These are phyloP conservation scores for Mollisiaceae sp. DNA, from an alignment of 2,329 filamentous ascomycete species.

Conservation along the genomic window DNA sequence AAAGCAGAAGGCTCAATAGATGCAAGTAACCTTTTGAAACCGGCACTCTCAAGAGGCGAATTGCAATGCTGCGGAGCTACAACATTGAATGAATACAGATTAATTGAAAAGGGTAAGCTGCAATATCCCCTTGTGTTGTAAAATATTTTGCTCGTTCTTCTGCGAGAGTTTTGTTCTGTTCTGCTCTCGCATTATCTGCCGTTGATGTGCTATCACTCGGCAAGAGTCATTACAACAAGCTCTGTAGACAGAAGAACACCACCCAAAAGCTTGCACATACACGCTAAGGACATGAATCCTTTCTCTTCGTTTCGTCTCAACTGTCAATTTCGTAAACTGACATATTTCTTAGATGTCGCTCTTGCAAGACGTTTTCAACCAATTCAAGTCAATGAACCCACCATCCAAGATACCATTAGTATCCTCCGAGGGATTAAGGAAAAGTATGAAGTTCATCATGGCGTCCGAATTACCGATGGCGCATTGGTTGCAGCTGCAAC, in stretches of 20 bases:
- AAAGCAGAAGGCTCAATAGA: constrained; percentile 97
- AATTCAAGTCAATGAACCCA: constrained; percentile 90
- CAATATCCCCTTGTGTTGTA: constrained; percentile 1
- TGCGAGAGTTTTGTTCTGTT: background rate
- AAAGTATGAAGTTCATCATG: constrained; percentile 93
- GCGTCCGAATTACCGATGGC: constrained; percentile 91
- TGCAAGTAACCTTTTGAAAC: constrained; percentile 92
- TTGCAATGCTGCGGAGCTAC: constrained; percentile 96
- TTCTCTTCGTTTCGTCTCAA: background rate
- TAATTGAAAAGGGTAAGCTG: constrained; percentile 75
- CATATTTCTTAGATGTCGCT: constrained; percentile 69
- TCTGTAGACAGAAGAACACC: too few relatives aligned
- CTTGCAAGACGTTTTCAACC: constrained; percentile 92
- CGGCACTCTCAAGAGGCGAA: constrained; percentile 88
- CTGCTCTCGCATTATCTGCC: too few relatives aligned
- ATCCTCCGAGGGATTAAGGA: constrained; percentile 97
- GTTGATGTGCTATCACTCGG: too few relatives aligned
- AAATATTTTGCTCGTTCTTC: background rate
- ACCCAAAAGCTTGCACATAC: too few relatives aligned
- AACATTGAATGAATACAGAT: constrained; percentile 87
- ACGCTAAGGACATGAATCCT: too few relatives aligned
- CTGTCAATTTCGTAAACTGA: constrained; percentile 1
- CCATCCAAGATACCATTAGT: constrained; percentile 90
- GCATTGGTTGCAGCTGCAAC: constrained; percentile 91
- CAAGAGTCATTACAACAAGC: too few relatives aligned